Base-by-base conservation (phyloP, 1,284 basidiomycete genomes). In the Sanghuangporus weigelae region DNA sequence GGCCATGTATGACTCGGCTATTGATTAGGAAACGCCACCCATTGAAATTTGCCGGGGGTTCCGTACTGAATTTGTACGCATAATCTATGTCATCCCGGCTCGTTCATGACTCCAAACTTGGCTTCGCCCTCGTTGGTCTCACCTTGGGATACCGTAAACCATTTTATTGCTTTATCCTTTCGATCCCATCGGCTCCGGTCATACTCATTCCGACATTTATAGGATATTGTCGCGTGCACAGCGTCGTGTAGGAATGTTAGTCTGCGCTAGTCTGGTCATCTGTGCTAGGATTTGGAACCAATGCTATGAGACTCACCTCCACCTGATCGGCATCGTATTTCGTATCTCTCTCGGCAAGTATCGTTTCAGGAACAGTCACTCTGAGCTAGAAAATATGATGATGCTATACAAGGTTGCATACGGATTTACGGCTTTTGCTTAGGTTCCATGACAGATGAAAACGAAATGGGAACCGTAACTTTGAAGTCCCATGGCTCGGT, bases 281-380 rank as follows among this genome's bases (percentile, higher is more conserved):
- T 36, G 26, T n/a, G 14, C 53, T 54, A 23, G 53, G 12, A 36
- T 14, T 54, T 19, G 36, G 53, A 16, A 14, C 53, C 38, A 54
- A 36, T 16, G 53, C 36, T 38, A 36, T 39, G 26, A 54, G 11
- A 19, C 36, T 54, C 53, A 54, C 38, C 16, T 7, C 53, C 53
- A 54, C 53, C 39, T 54, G 53, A 54, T 54, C 38, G 53, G 53
- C 31, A 16, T 54, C 14, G 35, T 38, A 54, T 54, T 54, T 54
- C 36, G 53, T 36, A 31, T 54, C 53, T 38, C 53, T 36, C 38
- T 35, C 7, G 53, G 31, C 53, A 19, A 40, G 51, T 51, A 36
- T 50, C 38, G 60, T 62, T 62, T 62, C 60, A 62, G 60, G 60
- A 36, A 31, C n/a, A 21, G 36, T 19, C 21, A 26, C 38, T 35